Conservation (phyloP, 1,139 yeast genomes). For the Entelexis sorbosivorans region DNA sequence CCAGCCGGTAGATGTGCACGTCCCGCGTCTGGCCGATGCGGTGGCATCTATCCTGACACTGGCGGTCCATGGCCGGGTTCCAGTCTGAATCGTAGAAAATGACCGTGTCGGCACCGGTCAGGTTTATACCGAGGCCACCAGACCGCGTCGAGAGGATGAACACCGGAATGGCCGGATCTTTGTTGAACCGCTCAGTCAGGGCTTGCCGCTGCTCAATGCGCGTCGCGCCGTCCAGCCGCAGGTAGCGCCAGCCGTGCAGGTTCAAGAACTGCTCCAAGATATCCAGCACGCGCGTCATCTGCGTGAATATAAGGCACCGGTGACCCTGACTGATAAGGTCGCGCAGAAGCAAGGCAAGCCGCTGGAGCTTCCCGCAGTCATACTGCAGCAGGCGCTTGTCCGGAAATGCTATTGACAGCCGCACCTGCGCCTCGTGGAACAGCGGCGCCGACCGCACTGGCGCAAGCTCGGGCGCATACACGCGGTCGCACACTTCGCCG, state of each 20-base stretch:
- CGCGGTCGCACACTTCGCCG: constrained; percentile 33
- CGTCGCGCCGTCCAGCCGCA: constrained; percentile 96
- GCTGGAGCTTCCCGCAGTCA: constrained; percentile 94
- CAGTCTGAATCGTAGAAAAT: constrained; percentile 98
- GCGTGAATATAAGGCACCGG: constrained; percentile 90
- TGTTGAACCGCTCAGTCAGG: constrained; percentile 82
- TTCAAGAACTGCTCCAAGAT: constrained; percentile 86
- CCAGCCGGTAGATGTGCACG: constrained; percentile 93
- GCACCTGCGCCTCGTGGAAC: constrained; percentile 75
- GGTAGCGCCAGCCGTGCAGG: constrained; percentile 85
- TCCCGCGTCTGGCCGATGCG: constrained; percentile 97
- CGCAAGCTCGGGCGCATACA: constrained; percentile 12
- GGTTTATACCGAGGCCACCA: constrained; percentile 94
- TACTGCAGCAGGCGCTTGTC: constrained; percentile 84
- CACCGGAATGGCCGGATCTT: constrained; percentile 76
- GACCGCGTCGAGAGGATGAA: constrained; percentile 91
- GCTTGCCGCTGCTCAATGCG: constrained; percentile 94
- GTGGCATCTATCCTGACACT: constrained; percentile 98
- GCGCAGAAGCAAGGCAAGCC: constrained; percentile 61
- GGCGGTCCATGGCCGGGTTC: constrained; percentile 99
- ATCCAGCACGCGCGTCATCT: constrained; percentile 94
- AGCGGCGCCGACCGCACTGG: constrained; percentile 33
- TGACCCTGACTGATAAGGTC: constrained; percentile 79
- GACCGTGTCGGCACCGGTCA: constrained; percentile 98
- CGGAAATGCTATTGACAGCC: constrained; percentile 88